These are phyloP conservation scores for Digitaria exilis DNA, from an alignment of 202 grass and related monocot genomes.

Conservation along the genomic window DNA sequence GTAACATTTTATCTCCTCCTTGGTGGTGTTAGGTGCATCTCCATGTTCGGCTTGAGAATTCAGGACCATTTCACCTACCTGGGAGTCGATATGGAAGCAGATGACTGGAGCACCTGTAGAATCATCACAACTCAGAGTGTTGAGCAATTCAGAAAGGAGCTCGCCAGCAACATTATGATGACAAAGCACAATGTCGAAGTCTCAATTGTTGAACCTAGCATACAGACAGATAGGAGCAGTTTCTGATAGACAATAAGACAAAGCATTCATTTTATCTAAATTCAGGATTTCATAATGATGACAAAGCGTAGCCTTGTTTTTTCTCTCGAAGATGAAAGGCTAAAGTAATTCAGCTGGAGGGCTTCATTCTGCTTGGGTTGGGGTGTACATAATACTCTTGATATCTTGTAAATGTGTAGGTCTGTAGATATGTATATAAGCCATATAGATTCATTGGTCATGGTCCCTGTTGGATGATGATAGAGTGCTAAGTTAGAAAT, in stretches of 20 bases:
- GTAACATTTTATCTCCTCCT: neutral
- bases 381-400: conserved; percentile 19
- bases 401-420: conserved; percentile 36
- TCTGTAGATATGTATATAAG: conserved; percentile 16
- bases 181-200: conserved; percentile 24
- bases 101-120: conserved; percentile 86
- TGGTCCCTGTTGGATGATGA: conserved; percentile 3
- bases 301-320: neutral
- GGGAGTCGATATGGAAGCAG: conserved; percentile 65
- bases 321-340: neutral
- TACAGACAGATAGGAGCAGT: conserved; percentile 38
- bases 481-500: neutral
- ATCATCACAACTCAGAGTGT: conserved; percentile 50
- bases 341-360: neutral
- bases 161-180: conserved; percentile 56
- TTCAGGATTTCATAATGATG: neutral
- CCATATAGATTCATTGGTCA: neutral
- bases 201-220: conserved; percentile 40
- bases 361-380: conserved; percentile 34
- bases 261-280: neutral
- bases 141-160: conserved; percentile 39
- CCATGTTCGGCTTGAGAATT: conserved; percentile 57
- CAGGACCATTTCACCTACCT: conserved; percentile 80
- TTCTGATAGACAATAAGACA: conserved; percentile 12
- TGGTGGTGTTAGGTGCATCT: conserved; percentile 23